Percentiles rank a stretch among this genome's conserved stretches.
These are phyloP conservation scores for Brassica napus DNA, from an alignment of 345 rosid species.

Conservation along the genomic window DNA sequence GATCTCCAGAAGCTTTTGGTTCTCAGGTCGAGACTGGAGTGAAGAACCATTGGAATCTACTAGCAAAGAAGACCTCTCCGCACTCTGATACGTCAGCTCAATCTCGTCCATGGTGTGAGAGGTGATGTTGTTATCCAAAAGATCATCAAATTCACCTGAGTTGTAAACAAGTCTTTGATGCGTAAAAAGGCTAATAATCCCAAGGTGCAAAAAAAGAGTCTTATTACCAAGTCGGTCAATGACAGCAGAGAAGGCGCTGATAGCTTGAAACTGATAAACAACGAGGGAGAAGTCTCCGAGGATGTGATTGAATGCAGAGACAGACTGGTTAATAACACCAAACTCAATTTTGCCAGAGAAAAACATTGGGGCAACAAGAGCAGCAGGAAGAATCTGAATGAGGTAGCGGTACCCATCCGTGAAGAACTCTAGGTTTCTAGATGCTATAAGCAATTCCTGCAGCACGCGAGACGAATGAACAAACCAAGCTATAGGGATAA, in stretches of 20 bases:
- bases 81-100: conserved; percentile 49
- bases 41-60: conserved; percentile 58
- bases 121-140: conserved; percentile 57
- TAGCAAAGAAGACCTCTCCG: conserved; percentile 34
- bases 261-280: conserved; percentile 92
- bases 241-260: conserved; percentile 97
- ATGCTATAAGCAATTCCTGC: conserved; percentile 86
- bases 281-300: conserved; percentile 93
- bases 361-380: conserved; percentile 97
- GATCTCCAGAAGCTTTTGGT: conserved; percentile 54
- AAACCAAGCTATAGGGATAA: conserved; percentile 18
- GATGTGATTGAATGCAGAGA: conserved; percentile 94
- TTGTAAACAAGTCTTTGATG: conserved; percentile 31
- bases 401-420: conserved; percentile 91
- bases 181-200: conserved; percentile 13
- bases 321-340: conserved; percentile 97
- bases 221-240: conserved; percentile 84
- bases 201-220: conserved; percentile 12
- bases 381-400: conserved; percentile 97
- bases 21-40: conserved; percentile 16
- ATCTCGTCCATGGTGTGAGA: conserved; percentile 52
- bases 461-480: conserved; percentile 28
- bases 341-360: conserved; percentile 97
- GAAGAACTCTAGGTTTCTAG: conserved; percentile 95
- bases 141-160: conserved; percentile 93